phyloP scores from a whole-genome alignment of 164 flowering plant genomes.

The Umbellularia californica region DNA sequence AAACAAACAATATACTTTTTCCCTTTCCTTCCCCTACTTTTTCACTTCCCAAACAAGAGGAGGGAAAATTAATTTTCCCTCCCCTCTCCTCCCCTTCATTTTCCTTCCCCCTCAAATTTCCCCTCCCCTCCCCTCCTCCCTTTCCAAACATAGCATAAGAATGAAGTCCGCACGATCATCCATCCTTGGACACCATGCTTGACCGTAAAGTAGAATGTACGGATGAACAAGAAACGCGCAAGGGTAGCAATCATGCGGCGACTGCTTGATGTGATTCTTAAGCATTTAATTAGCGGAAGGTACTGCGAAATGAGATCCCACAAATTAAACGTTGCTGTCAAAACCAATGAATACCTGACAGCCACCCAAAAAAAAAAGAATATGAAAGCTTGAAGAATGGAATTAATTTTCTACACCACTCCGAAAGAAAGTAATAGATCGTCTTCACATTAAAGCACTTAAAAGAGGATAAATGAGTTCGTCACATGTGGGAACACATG shows the following conservation, averaged over 20 bases:
- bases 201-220: conserved; percentile 76
- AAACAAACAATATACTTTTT: no score
- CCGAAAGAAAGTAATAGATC: no score
- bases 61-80: no score
- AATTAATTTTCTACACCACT: neutral
- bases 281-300: conserved; percentile 42
- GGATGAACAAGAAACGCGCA: conserved; percentile 57
- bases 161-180: conserved; percentile 67
- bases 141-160: no score
- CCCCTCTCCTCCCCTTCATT: no score
- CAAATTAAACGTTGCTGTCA: conserved; percentile 65
- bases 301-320: conserved; percentile 70
- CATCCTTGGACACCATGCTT: conserved; percentile 73
- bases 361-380: neutral
- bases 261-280: conserved; percentile 48
- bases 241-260: conserved; percentile 35
- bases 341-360: conserved; percentile 69
- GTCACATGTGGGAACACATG: neutral
- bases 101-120: no score
- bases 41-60: no score
- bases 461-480: no score
- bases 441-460: no score
- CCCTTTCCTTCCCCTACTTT: no score
- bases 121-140: no score
- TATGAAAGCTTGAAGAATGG: no score